A percentile compares a stretch with the other conserved stretches of the same genome.
phyloP scores from a whole-genome alignment of 192 early-diverging fungal species.

The Backusella westeae region DNA sequence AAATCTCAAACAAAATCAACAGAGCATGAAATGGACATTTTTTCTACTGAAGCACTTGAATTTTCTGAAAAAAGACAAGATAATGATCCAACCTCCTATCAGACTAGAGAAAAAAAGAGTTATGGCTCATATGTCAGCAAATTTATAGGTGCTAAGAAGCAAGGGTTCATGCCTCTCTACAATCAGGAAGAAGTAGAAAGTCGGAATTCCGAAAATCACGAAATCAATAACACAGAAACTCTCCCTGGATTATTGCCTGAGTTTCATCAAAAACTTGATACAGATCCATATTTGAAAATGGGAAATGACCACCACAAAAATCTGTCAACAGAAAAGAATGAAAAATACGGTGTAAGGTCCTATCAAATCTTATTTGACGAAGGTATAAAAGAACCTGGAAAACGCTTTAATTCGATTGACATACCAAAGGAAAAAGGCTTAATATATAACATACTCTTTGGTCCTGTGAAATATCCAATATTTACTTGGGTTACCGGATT shows the following conservation, averaged over 20 bases:
- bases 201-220: not conserved
- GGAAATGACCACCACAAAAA: not conserved
- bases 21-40: not conserved
- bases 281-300: not conserved
- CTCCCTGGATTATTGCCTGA: not conserved
- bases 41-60: not conserved
- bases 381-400: not conserved
- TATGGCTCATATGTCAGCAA: not conserved
- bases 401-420: not conserved
- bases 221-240: not conserved
- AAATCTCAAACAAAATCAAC: not conserved
- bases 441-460: not conserved
- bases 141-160: not conserved
- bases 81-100: not conserved
- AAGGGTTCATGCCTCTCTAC: not conserved
- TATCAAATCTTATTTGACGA: not conserved
- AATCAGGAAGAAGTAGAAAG: not conserved
- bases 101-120: not conserved
- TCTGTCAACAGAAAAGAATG: not conserved
- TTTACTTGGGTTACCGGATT: slow-evolving; percentile 47
- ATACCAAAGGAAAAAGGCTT: not conserved
- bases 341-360: not conserved
- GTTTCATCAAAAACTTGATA: not conserved
- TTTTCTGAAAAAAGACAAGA: not conserved
- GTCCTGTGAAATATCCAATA: slow-evolving; percentile 34